These are phyloP conservation scores for Fulvia fulva DNA, from an alignment of 2,329 filamentous ascomycete species.

Conservation along the genomic window DNA sequence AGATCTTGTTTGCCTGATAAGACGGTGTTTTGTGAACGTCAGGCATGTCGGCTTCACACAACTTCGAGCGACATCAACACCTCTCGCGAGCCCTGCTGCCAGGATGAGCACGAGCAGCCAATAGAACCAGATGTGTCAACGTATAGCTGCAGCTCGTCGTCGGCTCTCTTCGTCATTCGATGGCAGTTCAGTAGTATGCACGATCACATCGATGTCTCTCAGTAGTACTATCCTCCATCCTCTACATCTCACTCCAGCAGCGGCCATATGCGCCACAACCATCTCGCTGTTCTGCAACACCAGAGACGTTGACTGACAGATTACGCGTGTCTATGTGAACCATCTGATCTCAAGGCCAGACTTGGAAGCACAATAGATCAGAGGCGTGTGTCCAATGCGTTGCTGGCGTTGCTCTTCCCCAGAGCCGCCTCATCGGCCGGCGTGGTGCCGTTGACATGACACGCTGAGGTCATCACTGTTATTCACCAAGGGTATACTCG, in stretches of 20 bases:
- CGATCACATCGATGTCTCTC: neutral
- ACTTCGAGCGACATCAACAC: too few relatives aligned
- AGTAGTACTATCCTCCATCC: neutral
- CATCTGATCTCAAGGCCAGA: neutral
- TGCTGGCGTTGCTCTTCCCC: neutral
- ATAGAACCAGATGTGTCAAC: neutral
- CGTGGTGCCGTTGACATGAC: neutral
- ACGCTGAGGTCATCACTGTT: neutral
- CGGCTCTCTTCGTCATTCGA: neutral
- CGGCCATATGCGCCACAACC: neutral
- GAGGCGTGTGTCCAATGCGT: neutral
- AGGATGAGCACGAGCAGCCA: neutral
- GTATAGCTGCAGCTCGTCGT: neutral
- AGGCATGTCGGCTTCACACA: too few relatives aligned
- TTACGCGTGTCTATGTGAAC: neutral
- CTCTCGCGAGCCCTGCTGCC: too few relatives aligned
- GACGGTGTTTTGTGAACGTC: too few relatives aligned
- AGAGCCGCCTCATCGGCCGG: neutral
- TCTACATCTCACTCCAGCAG: neutral
- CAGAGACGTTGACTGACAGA: neutral
- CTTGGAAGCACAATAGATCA: neutral
- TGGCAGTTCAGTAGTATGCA: neutral
- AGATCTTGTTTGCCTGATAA: too few relatives aligned
- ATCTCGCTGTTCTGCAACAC: neutral
- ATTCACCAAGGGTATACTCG: neutral